Base-by-base conservation (phyloP, 179 eudicot species). In the Silene coronaria region DNA sequence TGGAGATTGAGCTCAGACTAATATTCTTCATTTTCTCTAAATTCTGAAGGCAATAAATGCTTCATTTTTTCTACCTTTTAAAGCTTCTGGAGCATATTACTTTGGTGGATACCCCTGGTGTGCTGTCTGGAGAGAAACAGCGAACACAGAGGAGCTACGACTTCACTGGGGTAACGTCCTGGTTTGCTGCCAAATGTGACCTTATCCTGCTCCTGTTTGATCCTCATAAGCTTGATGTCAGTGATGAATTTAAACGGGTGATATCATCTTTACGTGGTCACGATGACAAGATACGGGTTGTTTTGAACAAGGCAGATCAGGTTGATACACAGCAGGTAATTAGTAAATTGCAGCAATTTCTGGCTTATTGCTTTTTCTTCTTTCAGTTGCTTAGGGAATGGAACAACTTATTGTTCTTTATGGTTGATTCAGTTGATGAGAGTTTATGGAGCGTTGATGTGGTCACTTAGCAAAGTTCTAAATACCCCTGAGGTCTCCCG, bases 161-260 rank as follows among this genome's bases (percentile, higher is more conserved):
- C 72, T 94, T 94, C 80, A 91, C 94, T 23, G 98, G 98, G 51
- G 96, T 89, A 11, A 91, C 86, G 62, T 90, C 97, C 32, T 91
- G 97, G 98, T 94, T 94, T 85, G 97, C 97, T 36, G 96, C 91
- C 72, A 94, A 93, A 78, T 91, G 93, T 82, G 98, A 93, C 76
- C 84, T 93, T 46, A 91, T 93, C 72, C 88, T 91, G 13, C 93
- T 93, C 48, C 75, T 91, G 46, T 93, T 93, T 64, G 98, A 93
- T 82, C 98, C 98, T n/a, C 96, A 93, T 77, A 93, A 93, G 73
- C 93, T 93, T 16, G 97, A 93, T 81, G 85, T 90, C 34, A 93
- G 97, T 73, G 97, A 93, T 79, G 97, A 93, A 70, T 93, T 93
- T 72, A 93, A 93, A 85, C 93, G 96, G 46, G 96, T 93, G 22